phyloP scores from a whole-genome alignment of 306 rosid genomes.

The Citrullus amarus region DNA sequence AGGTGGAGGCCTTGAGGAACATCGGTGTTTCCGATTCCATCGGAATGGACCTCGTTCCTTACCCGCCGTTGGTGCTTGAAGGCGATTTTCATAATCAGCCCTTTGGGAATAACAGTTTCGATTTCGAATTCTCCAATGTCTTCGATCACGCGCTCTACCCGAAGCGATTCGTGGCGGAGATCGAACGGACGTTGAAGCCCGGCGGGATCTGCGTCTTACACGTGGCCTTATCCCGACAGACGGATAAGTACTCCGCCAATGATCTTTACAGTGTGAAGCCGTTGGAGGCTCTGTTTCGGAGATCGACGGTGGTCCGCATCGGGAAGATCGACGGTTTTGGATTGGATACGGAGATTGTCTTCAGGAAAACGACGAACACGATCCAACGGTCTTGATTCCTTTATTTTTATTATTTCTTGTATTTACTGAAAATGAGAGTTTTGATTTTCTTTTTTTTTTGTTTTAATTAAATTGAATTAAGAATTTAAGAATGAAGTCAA shows the following conservation, averaged over 20 bases:
- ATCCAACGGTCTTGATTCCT: constrained; percentile 1
- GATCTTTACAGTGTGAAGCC: constrained; percentile 61
- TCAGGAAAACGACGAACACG: constrained; percentile 38
- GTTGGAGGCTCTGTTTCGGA: constrained; percentile 37
- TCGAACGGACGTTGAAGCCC: constrained; percentile 70
- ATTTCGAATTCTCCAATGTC: constrained; percentile 88
- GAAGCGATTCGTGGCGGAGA: constrained; percentile 55
- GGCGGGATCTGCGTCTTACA: constrained; percentile 72
- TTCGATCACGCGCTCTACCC: constrained; percentile 95
- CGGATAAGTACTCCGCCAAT: constrained; percentile 87
- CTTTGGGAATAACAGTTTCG: constrained; percentile 41
- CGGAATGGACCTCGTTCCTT: constrained; percentile 80
- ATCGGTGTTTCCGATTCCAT: constrained; percentile 58
- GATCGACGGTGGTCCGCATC: constrained; percentile 39
- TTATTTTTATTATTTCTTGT: not conserved
- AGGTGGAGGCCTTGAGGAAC: constrained; percentile 61
- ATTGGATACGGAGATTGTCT: constrained; percentile 66
- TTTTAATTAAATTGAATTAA: not conserved
- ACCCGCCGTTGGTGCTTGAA: constrained; percentile 59
- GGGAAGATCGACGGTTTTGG: constrained; percentile 72
- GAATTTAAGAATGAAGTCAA: not conserved
- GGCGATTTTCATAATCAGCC: constrained; percentile 86
- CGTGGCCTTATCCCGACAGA: constrained; percentile 44
- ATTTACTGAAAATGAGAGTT: not conserved
- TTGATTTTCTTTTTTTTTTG: not conserved